Percentiles rank a stretch among this genome's conserved stretches.
phyloP scores from a whole-genome alignment of 1,139 yeast genomes.

The Groenewaldozyma auringiensis region DNA sequence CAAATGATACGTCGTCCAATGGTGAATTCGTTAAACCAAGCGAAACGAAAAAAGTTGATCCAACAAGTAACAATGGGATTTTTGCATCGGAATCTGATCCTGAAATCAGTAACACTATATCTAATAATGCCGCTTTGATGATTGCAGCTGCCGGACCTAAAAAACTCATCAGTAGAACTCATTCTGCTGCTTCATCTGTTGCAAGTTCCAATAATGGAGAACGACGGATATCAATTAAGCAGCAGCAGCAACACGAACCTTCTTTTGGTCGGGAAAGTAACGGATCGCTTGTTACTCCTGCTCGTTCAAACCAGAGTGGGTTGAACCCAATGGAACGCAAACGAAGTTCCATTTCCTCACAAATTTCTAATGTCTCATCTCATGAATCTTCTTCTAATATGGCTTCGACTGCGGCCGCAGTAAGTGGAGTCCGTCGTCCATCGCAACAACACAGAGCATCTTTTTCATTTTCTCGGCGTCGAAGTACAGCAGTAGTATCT shows the following conservation, averaged over 20 bases:
- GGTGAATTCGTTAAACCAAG: neutral
- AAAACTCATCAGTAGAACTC: neutral
- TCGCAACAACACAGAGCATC: constrained; percentile 21
- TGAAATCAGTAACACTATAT: neutral
- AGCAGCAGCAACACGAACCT: too few relatives aligned
- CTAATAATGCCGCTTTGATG: neutral
- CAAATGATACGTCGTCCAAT: neutral
- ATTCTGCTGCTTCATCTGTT: neutral
- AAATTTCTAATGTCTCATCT: constrained; percentile 1
- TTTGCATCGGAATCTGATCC: neutral
- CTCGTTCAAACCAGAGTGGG: constrained; percentile 1
- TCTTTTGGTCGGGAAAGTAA: neutral
- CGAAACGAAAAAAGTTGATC: neutral
- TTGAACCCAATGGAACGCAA: neutral
- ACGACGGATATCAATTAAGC: too few relatives aligned
- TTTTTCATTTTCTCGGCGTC: constrained; percentile 21
- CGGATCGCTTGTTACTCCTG: neutral
- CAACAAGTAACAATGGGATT: neutral
- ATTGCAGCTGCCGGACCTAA: constrained; percentile 1
- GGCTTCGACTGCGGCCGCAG: too few relatives aligned
- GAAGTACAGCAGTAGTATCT: constrained; percentile 15
- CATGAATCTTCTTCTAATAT: constrained; percentile 1
- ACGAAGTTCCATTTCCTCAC: constrained; percentile 1
- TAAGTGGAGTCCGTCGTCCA: neutral
- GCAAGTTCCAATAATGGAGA: neutral